Base-by-base conservation (phyloP, 2,329 filamentous ascomycete genomes). In the Talaromyces islandicus region DNA sequence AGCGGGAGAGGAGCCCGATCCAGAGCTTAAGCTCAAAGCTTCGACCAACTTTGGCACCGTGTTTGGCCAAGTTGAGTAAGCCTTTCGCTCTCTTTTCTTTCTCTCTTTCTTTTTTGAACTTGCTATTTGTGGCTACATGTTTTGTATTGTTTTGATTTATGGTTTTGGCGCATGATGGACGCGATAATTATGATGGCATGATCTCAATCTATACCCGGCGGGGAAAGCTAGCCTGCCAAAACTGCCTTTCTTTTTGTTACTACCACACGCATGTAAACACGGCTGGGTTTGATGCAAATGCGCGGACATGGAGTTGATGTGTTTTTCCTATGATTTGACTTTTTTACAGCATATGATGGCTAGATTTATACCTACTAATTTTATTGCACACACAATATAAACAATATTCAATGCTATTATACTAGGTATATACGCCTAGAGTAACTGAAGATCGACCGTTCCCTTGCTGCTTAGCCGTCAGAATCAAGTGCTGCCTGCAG, bases 31-130 rank as follows among this genome's bases (percentile, higher is more conserved):
- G 63, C 74, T 80, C 65, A 78, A 72, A 63, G 74, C 75, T 27
- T 75, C 73, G 17, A 78, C 73, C 19, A 79, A 79, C 67, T 79
- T 80, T 69, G 78, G 77, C n/a, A 77, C 75, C 59, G 78, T 76
- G 5, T 80, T 77, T 72, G 77, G 78, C 10, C 64, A 66, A 52
- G 63, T 56, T 29, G 61, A 64, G 38, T 63, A 62, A 58, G 54
- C 64, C 54, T 67, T 55, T 32, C 35, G 21, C 54, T 64, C 24
- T 30, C 25, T 11, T 46, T 46, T 21, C 7, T 21, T 12, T 46
- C 19, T 24, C 3, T 24, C 3, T 53, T 53, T n/a, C 21, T 7
- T 53, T n/a, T 51, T 51, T 29, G 9, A 17, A n/a, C 19, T 52
- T 29, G 21, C 7, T 27, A 27, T 52, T 52, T 52, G 14, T 52